A percentile compares a stretch with the other conserved stretches of the same genome.
phyloP scores from a whole-genome alignment of 148 eudicot species.

The Vaccinium darrowii region DNA sequence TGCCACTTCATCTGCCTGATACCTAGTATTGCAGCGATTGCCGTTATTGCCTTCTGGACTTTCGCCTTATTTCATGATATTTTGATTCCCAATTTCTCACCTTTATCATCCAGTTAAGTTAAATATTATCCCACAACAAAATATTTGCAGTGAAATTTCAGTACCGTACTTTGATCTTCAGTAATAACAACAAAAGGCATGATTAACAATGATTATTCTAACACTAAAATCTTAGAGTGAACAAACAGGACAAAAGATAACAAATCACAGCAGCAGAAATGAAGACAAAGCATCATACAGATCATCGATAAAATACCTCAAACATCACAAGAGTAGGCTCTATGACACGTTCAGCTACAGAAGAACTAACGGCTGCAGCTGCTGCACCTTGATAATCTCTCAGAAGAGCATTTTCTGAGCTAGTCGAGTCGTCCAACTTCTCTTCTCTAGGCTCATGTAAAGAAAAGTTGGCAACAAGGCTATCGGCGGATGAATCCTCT shows the following conservation, averaged over 20 bases:
- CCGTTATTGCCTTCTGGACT: not conserved
- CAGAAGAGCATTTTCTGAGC: constrained; percentile 37
- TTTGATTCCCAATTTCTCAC: not conserved
- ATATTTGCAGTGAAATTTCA: not conserved
- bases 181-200: not conserved
- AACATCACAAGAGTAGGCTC: constrained; percentile 97
- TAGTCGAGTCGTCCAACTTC: constrained; percentile 43
- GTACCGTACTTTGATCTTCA: not conserved
- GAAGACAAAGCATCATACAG: constrained; percentile 5
- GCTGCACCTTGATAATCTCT: constrained; percentile 54
- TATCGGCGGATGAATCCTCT: constrained; percentile 64
- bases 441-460: constrained; percentile 52
- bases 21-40: not conserved
- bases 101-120: not conserved
- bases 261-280: not conserved
- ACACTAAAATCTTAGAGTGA: not conserved
- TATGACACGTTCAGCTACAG: constrained; percentile 84
- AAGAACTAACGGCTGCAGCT: constrained; percentile 63
- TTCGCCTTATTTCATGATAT: not conserved
- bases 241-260: not conserved
- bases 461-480: constrained; percentile 42
- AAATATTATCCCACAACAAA: not conserved
- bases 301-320: constrained; percentile 50
- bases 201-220: not conserved
- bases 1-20: not conserved